Base-by-base conservation (phyloP, 2,329 filamentous ascomycete species). In the Phyllosticta paracitricarpa region DNA sequence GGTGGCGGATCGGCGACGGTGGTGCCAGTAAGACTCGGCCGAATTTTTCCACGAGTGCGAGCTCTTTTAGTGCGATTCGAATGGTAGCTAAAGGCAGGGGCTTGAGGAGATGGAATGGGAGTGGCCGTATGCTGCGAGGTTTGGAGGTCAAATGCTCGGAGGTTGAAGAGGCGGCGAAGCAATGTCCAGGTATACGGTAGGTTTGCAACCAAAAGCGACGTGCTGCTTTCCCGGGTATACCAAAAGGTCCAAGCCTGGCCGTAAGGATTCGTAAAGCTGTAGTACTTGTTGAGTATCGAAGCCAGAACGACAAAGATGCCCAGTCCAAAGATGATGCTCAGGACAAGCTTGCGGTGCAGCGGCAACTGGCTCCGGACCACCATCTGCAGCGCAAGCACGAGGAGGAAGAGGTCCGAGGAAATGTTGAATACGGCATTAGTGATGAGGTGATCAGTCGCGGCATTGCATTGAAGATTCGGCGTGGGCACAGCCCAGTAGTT, bases 201-300 rank as follows among this genome's bases (percentile, higher is more conserved):
- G 62, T 81, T 82, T 63, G 79, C 80, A 19, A 82, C 79, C 1
- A 81, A 75, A 51, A 84, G 74, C n/a, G 81, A 79, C 0, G 82
- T 82, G 40, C 76, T 79, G 22, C 78, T 76, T 65, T 84, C 82
- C 24, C 80, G 77, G 4, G 81, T 77, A 64, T 84, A 79, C 77
- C 77, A 79, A 24, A 72, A 70, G 57, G 66, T 76, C 77, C 73
- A 79, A 73, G 67, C 77, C 75, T 61, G 74, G 72, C 35, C 78
- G 65, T 1, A 69, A 64, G 1, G 77, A 71, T 24, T 76, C 53
- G 66, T 74, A 53, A 79, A 69, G 55, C 73, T 77, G 69, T 78
- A 79, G 61, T 81, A 76, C 64, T 79, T 80, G 63, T 76, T 81
- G 58, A 81, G 66, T 48, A 80, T 70, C 51, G 79, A 78, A 25